These are phyloP conservation scores for Exobasidium rhododendri DNA, from an alignment of 1,284 basidiomycete species.

Conservation along the genomic window DNA sequence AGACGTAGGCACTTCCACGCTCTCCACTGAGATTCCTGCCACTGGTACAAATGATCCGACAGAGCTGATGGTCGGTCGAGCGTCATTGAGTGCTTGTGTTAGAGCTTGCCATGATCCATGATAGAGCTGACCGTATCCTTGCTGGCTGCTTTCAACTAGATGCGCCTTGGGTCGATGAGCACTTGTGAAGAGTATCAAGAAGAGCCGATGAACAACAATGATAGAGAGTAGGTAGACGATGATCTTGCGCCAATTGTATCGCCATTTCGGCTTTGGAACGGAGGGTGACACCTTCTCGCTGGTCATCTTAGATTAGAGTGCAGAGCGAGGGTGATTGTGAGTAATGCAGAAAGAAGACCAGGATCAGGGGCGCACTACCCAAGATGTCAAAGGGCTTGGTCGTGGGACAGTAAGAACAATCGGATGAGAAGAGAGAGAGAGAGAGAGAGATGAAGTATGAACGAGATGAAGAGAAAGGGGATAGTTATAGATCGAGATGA, in stretches of 20 bases:
- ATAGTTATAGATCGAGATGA: too few species aligned
- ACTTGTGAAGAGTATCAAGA: not conserved
- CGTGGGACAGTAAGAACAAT: too few species aligned
- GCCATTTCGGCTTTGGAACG: not conserved
- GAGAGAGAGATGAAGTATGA: too few species aligned
- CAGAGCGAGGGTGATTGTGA: too few species aligned
- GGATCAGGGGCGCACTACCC: too few species aligned
- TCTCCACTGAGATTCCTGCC: not conserved
- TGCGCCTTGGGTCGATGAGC: not conserved
- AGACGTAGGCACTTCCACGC: not conserved
- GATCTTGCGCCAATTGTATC: not conserved
- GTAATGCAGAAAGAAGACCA: too few species aligned
- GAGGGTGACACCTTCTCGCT: not conserved
- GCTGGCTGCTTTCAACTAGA: not conserved
- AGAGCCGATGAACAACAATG: not conserved
- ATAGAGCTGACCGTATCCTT: not conserved
- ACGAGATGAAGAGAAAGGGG: too few species aligned
- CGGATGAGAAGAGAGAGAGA: too few species aligned
- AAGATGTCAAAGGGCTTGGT: too few species aligned
- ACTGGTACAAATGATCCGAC: not conserved
- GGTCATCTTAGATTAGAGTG: too few species aligned
- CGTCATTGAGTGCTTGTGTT: not conserved
- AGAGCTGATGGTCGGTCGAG: not conserved
- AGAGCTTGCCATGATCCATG: slow-evolving; percentile 5
- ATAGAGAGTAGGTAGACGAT: not conserved